Evolutionary conservation across 208 protist genomes (phyloP).

Genomic region (Wallacemonas sp.): DNA sequence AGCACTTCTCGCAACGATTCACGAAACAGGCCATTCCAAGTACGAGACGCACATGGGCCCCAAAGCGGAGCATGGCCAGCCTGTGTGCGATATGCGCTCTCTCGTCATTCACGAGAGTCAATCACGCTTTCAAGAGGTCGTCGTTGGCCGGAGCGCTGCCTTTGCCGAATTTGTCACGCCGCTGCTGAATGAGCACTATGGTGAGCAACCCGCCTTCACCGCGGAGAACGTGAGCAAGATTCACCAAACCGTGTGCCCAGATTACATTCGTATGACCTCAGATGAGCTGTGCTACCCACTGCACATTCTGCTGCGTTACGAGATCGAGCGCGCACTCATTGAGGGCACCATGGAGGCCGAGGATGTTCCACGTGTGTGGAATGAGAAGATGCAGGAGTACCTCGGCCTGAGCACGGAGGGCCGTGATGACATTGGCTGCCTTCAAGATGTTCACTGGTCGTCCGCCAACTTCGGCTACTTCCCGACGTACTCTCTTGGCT

Average conservation of each 20-base stretch:
- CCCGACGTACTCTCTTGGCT: neutral
- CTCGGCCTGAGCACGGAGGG: slow-evolving; percentile 70
- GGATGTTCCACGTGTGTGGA: slow-evolving; percentile 72
- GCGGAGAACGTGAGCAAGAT: slow-evolving; percentile 32
- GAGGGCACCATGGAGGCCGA: slow-evolving; percentile 33
- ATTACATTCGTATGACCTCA: slow-evolving; percentile 55
- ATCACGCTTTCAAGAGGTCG: slow-evolving; percentile 56
- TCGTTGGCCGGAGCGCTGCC: slow-evolving; percentile 35
- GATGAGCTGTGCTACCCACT: slow-evolving; percentile 77
- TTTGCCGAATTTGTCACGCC: slow-evolving; percentile 42
- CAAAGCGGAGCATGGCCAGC: slow-evolving; percentile 19
- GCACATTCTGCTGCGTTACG: slow-evolving; percentile 65
- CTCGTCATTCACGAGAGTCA: slow-evolving; percentile 72
- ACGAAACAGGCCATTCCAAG: slow-evolving; percentile 63
- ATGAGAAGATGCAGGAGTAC: slow-evolving; percentile 86
- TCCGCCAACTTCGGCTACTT: neutral
- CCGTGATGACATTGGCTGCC: slow-evolving; percentile 71
- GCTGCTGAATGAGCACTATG: slow-evolving; percentile 29
- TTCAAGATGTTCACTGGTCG: slow-evolving; percentile 22
- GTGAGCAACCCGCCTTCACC: slow-evolving; percentile 36
- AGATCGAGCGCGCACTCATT: slow-evolving; percentile 79
- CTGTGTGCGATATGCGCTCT: slow-evolving; percentile 27
- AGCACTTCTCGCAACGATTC: slow-evolving; percentile 43
- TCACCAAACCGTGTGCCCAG: slow-evolving; percentile 30
- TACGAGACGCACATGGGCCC: slow-evolving; percentile 60